These are phyloP conservation scores for Calcarisporium arbuscula DNA, from an alignment of 2,329 filamentous ascomycete species.

Conservation along the genomic window DNA sequence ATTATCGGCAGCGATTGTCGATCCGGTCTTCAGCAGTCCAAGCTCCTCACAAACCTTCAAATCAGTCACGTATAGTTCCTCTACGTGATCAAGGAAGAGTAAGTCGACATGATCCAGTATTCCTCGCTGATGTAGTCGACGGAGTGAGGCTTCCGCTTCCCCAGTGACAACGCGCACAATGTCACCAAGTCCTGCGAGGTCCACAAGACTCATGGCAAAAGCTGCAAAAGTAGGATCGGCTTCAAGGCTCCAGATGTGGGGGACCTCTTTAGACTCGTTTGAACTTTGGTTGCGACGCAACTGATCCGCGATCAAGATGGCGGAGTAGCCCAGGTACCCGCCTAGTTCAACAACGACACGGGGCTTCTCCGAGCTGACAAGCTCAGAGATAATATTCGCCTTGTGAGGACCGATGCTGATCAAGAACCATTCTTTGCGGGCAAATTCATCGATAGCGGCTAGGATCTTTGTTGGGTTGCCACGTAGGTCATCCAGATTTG, in stretches of 20 bases:
- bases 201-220: constrained; percentile 61
- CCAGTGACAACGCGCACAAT: constrained; percentile 67
- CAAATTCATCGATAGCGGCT: constrained; percentile 3
- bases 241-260: constrained; percentile 66
- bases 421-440: constrained; percentile 28
- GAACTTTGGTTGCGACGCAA: constrained; percentile 52
- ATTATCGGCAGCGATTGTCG: constrained; percentile 63
- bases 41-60: constrained; percentile 72
- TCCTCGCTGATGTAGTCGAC: constrained; percentile 49
- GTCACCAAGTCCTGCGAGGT: constrained; percentile 66
- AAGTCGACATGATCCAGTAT: constrained; percentile 57
- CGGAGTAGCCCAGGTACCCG: constrained; percentile 77
- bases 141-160: constrained; percentile 58
- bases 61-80: constrained; percentile 68
- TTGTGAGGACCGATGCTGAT: constrained; percentile 79
- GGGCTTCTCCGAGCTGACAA: constrained; percentile 63
- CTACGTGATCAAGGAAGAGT: constrained; percentile 76
- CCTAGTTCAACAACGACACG: constrained; percentile 71
- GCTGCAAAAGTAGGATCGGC: constrained; percentile 67
- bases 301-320: constrained; percentile 66
- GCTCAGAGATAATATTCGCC: constrained; percentile 60
- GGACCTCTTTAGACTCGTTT: constrained; percentile 41
- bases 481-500: background rate
- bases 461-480: constrained; percentile 3
- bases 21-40: constrained; percentile 55